Evolutionary conservation across 2,329 filamentous ascomycete species (phyloP), one percentile per base, ranked within the genome.

Genomic region (Paramyrothecium sp.): DNA sequence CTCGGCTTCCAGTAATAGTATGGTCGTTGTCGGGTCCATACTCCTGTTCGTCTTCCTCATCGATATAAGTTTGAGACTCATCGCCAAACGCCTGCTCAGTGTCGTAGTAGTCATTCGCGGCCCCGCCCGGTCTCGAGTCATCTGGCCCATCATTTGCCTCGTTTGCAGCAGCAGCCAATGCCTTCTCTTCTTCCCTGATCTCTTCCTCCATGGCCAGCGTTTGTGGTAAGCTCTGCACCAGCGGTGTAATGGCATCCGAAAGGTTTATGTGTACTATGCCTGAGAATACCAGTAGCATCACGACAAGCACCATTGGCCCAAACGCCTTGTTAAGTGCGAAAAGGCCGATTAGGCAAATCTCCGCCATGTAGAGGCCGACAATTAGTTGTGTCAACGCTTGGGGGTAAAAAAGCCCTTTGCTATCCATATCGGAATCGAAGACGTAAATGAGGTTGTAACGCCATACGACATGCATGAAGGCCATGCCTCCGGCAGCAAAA

Each of bases 401-500:
- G 1, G 91, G 89, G 69, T 97, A 97, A 64, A 91, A 88, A 16
- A 94, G 83, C 17, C 94, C 93, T 68, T 96, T 91, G 41, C 91
- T 96, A 69, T 97, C 92, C 67, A 96, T 88, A 58, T 85, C 77
- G 10, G 90, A 86, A 69, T 96, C 90, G 53, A 88, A 89, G 38
- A 97, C 92, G 72, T 91, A 97, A 53, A 97, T 82, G 56, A 98
- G 75, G 69, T 97, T 96, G 81, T 98, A 97, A 19, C 90, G 86
- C 80, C 92, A 97, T 51, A 92, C 90, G 54, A 94, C 78, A 71
- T 96, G 96, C 74, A 97, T 93, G 47, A 95, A 78, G 21, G 81
- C 85, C 58, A 97, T 83, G 26, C 91, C 92, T 44, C 91, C 80
- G 1, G 89, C 87, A 1, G 91, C 91, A 67, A 97, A 97, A 5